These are phyloP conservation scores for Rubroshorea leprosula DNA, from an alignment of 345 rosid species.

Conservation along the genomic window DNA sequence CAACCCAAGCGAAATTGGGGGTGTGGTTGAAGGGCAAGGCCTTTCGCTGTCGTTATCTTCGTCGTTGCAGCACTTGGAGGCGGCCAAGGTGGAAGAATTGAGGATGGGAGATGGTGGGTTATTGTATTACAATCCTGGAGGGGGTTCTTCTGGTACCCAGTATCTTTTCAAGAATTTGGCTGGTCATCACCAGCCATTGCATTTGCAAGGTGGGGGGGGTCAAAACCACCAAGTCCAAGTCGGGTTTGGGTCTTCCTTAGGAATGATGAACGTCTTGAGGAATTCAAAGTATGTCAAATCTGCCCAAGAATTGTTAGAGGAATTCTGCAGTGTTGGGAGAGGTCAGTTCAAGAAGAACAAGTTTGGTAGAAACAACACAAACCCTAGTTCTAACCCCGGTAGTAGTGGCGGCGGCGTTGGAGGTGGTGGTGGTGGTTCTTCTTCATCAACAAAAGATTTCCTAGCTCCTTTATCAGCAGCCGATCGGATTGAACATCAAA, in stretches of 20 bases:
- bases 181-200: slow-evolving; percentile 27
- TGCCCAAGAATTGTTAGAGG: slow-evolving; percentile 84
- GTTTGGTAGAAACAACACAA: slow-evolving; percentile 37
- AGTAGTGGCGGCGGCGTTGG: slow-evolving; percentile 20
- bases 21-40: slow-evolving; percentile 71
- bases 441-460: slow-evolving; percentile 47
- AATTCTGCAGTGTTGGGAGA: slow-evolving; percentile 90
- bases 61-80: slow-evolving; percentile 70
- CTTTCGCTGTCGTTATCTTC: slow-evolving; percentile 83
- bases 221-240: slow-evolving; percentile 40
- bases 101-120: slow-evolving; percentile 52
- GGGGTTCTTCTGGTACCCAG: slow-evolving; percentile 32
- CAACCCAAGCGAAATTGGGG: slow-evolving; percentile 44
- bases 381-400: slow-evolving; percentile 54
- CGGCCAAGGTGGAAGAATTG: slow-evolving; percentile 79
- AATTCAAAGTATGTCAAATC: slow-evolving; percentile 70
- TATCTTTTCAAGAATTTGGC: slow-evolving; percentile 40
- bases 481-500: slow-evolving; percentile 91
- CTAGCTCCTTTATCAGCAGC: slow-evolving; percentile 69
- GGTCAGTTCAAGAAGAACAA: slow-evolving; percentile 68
- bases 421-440: slow-evolving; percentile 29
- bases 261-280: slow-evolving; percentile 58
- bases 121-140: slow-evolving; percentile 34
- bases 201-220: slow-evolving; percentile 32
- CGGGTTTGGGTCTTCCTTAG: slow-evolving; percentile 56